Evolutionary conservation across 768 basidiomycete genomes (phyloP), one percentile per base, ranked within the genome.

Genomic region (Cystobasidium ongulense): DNA sequence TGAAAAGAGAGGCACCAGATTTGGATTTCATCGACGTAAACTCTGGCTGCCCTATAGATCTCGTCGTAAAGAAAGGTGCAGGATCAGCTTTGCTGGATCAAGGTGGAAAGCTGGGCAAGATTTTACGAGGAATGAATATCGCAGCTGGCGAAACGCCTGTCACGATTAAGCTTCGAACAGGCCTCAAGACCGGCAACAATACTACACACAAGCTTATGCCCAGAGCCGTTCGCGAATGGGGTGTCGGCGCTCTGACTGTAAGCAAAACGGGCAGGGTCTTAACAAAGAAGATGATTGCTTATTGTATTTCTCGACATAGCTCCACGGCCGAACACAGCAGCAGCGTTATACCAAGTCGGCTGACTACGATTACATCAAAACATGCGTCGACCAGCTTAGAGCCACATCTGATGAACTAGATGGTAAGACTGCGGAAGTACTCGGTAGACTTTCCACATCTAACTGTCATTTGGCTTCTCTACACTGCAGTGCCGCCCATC

Each of bases 1-100:
- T 98, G 31, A 87, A 85, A 1, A 86, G 85, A 75, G 88, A 91
- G 79, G 86, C 87, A n/a, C 46, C 65, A 15, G 75, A 74, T 15
- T 27, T 67, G 21, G 63, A 63, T 62, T 43, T 65, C 29, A 17
- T 66, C 15, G 79, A 99, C 79, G 82, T 98, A 76, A 99, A 99
- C 79, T 91, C 91, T 81, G 94, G 94, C 7, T 98, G 96, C 81
- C 96, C 96, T 1, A 98, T 98, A 77, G 96, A 99, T 81, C 83
- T 97, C 52, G 91, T 99, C 0, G 66, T 72, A 54, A 75, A 75
- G 41, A 78, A 78, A 65, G 79, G 79, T 18, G 79, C 78, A 8
- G 79, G 79, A 0, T 78, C 78, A 11, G 79, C 79, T 1, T 70
- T 97, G 59, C 86, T 99, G 21, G 92, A 95, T 74, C 83, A 88